Percentiles rank a stretch among this genome's conserved stretches.
phyloP scores from a whole-genome alignment of 495 filamentous ascomycete genomes.

The Xylaria curta region DNA sequence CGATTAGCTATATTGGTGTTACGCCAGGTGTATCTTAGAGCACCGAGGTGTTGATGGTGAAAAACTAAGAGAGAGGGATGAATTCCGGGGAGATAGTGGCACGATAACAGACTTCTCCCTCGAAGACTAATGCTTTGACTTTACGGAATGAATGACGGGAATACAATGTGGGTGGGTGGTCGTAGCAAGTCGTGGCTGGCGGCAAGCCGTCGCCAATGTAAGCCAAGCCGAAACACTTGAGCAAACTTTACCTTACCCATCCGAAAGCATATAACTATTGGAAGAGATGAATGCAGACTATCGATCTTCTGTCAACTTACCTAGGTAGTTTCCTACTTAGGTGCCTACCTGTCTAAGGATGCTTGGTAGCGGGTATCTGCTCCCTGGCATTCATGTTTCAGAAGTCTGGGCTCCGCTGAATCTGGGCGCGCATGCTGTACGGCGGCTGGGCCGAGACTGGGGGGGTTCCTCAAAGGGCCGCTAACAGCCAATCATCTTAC shows the following conservation, averaged over 20 bases:
- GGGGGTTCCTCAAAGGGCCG: neutral
- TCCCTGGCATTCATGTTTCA: constrained; percentile 9
- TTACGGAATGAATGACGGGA: neutral
- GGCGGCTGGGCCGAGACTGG: neutral
- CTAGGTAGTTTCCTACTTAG: too few species aligned
- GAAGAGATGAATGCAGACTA: too few species aligned
- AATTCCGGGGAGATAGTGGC: neutral
- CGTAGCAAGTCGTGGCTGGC: neutral
- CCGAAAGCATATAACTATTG: neutral
- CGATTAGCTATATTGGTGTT: neutral
- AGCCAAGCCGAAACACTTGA: neutral
- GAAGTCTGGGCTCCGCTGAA: neutral
- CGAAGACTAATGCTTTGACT: neutral
- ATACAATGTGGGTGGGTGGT: neutral
- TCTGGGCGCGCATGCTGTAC: neutral
- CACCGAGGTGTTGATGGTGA: neutral
- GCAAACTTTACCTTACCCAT: neutral
- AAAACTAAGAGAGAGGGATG: neutral
- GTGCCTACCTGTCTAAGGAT: too few species aligned
- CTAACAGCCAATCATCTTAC: constrained; percentile 16
- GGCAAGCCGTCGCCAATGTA: too few species aligned
- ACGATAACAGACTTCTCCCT: neutral
- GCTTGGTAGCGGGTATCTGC: neutral
- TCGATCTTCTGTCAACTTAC: neutral
- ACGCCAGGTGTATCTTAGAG: neutral